Conservation (phyloP, 495 filamentous ascomycete species). For the Sabuloglossum arenarium region DNA sequence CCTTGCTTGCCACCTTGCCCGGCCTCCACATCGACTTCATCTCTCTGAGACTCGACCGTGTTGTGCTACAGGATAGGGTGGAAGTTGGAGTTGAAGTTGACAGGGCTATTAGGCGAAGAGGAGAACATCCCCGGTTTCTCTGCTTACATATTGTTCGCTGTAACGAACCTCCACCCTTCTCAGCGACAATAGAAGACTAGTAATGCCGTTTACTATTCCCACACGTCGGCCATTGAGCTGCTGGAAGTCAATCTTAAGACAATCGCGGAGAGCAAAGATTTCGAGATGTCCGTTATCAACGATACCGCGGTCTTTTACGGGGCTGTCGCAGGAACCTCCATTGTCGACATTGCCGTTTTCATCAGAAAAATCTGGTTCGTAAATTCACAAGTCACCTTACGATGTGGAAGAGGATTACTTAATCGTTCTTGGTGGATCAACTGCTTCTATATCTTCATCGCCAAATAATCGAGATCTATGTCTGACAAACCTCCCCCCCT, state of each 20-base stretch:
- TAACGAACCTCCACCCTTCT: no score
- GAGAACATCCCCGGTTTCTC: no score
- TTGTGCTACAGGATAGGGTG: neutral
- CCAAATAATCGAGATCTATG: no score
- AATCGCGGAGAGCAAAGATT: slow-evolving; percentile 18
- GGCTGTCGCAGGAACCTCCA: neutral
- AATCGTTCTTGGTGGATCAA: neutral
- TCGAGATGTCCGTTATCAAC: slow-evolving; percentile 15
- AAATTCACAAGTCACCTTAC: neutral
- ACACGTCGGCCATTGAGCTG: slow-evolving; percentile 45
- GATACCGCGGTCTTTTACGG: slow-evolving; percentile 12
- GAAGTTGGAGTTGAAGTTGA: neutral
- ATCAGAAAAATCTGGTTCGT: neutral
- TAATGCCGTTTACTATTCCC: slow-evolving; percentile 18
- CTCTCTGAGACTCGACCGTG: neutral
- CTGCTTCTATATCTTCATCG: no score
- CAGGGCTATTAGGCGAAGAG: neutral
- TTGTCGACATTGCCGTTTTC: neutral
- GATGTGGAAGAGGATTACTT: no score
- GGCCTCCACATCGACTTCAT: slow-evolving; percentile 21
- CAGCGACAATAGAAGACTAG: no score
- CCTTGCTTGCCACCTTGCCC: slow-evolving; percentile 11
- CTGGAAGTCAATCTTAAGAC: slow-evolving; percentile 36
- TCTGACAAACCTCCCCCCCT: neutral
- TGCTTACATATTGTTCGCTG: no score